phyloP scores from a whole-genome alignment of 495 filamentous ascomycete species.

The Penicillium steckii region DNA sequence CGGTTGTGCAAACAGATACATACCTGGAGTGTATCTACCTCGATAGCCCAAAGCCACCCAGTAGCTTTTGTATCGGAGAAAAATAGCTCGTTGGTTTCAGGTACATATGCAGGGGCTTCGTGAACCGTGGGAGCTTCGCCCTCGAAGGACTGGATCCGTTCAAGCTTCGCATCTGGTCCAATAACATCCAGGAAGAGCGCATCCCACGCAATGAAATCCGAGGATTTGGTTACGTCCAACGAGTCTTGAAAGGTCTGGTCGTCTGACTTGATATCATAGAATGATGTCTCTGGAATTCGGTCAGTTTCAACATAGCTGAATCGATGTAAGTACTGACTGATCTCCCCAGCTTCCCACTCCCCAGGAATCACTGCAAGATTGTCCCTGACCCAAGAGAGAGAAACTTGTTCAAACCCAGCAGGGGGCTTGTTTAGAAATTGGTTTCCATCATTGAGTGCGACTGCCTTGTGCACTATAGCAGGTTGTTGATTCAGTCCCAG shows the following conservation, averaged over 20 bases:
- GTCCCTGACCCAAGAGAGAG: conserved; percentile 7
- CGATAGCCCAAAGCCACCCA: conserved; percentile 14
- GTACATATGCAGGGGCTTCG: conserved; percentile 12
- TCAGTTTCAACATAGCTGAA: background rate
- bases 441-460: background rate
- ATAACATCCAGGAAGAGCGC: conserved; percentile 9
- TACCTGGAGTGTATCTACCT: conserved; percentile 11
- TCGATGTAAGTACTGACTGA: conserved; percentile 3
- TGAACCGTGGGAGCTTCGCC: conserved; percentile 9
- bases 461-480: background rate
- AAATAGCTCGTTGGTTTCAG: conserved; percentile 13
- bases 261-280: conserved; percentile 13
- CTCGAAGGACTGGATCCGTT: conserved; percentile 12
- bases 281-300: conserved; percentile 2
- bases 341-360: conserved; percentile 8
- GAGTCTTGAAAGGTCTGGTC: background rate
- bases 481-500: conserved; percentile 5
- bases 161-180: conserved; percentile 7
- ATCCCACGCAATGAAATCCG: conserved; percentile 15
- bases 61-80: conserved; percentile 7
- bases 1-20: background rate
- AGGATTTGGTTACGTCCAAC: background rate
- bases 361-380: conserved; percentile 14
- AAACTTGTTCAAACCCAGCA: conserved; percentile 4
- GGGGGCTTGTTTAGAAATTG: conserved; percentile 1